A percentile compares a stretch with the other conserved stretches of the same genome.
Conservation (phyloP, 2,329 filamentous ascomycete species). For the Elsinoe fawcettii region DNA sequence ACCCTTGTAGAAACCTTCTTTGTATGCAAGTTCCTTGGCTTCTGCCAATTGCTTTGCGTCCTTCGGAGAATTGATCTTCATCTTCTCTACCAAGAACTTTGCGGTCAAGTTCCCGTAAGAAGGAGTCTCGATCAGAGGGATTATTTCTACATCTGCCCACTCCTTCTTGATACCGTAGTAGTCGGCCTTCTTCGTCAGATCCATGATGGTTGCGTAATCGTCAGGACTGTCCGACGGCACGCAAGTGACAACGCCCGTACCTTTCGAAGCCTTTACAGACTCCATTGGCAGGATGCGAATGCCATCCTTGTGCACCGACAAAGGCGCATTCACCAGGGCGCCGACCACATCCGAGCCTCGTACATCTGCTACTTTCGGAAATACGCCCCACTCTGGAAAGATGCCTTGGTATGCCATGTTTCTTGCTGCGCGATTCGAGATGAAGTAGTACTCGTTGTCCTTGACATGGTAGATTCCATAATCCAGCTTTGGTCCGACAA, state of each 20-base stretch:
- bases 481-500: constrained; percentile 79
- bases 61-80: constrained; percentile 96
- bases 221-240: constrained; percentile 95
- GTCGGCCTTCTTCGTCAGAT: constrained; percentile 88
- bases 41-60: constrained; percentile 83
- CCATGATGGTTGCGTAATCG: constrained; percentile 81
- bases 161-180: constrained; percentile 96
- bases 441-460: constrained; percentile 65
- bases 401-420: constrained; percentile 96
- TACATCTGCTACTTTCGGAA: constrained; percentile 67
- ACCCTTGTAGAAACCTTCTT: constrained; percentile 95
- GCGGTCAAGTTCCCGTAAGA: constrained; percentile 80
- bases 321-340: constrained; percentile 79
- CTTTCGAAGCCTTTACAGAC: constrained; percentile 82
- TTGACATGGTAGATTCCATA: constrained; percentile 79
- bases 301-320: constrained; percentile 75
- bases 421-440: constrained; percentile 73
- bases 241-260: constrained; percentile 91
- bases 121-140: constrained; percentile 84
- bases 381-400: constrained; percentile 67
- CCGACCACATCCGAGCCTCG: constrained; percentile 75
- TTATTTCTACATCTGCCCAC: constrained; percentile 85
- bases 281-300: constrained; percentile 94
- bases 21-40: constrained; percentile 94
- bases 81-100: constrained; percentile 72